These are phyloP conservation scores for Cladophialophora exuberans DNA, from an alignment of 2,329 filamentous ascomycete species.

Conservation along the genomic window DNA sequence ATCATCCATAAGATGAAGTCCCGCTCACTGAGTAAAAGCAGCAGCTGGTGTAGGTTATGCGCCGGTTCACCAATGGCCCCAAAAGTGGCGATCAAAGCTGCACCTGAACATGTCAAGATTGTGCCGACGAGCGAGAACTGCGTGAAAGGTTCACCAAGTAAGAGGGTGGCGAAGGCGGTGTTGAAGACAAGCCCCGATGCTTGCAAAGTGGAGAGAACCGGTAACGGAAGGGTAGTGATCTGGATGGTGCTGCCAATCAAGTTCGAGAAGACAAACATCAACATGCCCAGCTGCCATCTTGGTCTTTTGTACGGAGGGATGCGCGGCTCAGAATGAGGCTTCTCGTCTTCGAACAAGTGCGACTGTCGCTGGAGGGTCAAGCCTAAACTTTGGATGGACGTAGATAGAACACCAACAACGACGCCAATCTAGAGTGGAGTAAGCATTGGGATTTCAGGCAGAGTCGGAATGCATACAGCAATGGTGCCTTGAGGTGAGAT, in stretches of 20 bases:
- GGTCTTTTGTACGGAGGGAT: constrained; percentile 86
- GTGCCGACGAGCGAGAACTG: constrained; percentile 91
- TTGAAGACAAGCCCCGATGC: constrained; percentile 98
- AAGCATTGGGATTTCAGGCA: constrained; percentile 20
- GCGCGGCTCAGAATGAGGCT: constrained; percentile 73
- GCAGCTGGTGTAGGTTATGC: constrained; percentile 80
- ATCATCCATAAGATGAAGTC: constrained; percentile 90
- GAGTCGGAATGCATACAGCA: constrained; percentile 59
- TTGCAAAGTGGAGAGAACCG: constrained; percentile 92
- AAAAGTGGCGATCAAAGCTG: constrained; percentile 90
- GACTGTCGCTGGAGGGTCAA: constrained; percentile 97
- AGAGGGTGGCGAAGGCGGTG: constrained; percentile 91
- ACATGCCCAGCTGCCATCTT: constrained; percentile 95
- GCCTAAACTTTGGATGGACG: constrained; percentile 91
- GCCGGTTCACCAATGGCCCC: constrained; percentile 92
- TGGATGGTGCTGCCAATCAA: constrained; percentile 94
- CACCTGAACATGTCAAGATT: constrained; percentile 80
- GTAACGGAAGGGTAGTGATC: constrained; percentile 92
- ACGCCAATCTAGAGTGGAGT: constrained; percentile 73
- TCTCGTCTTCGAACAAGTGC: constrained; percentile 96
- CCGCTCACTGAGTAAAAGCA: constrained; percentile 71
- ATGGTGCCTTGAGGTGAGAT: constrained; percentile 78
- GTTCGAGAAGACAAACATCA: constrained; percentile 94
- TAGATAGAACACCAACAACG: constrained; percentile 88
- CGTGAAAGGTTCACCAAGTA: constrained; percentile 92